Percentiles rank a stretch among this genome's conserved stretches.
These are phyloP conservation scores for Pistacia integerrima DNA, from an alignment of 345 rosid genomes.

Conservation along the genomic window DNA sequence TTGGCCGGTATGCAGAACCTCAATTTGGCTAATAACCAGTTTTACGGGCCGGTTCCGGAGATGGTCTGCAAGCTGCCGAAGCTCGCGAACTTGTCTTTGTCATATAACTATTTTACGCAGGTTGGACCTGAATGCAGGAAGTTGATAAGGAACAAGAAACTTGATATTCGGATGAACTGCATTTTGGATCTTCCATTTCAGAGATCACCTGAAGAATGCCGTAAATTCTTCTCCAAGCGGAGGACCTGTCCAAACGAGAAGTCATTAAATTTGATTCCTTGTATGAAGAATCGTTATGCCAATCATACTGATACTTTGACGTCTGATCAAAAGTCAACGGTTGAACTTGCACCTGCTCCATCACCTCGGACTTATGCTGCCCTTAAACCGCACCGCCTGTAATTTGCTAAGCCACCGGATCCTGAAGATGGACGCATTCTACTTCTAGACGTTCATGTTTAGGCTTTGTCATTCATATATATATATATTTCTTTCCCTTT, in stretches of 20 bases:
- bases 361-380: slow-evolving; percentile 26
- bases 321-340: background rate
- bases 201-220: slow-evolving; percentile 32
- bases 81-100: slow-evolving; percentile 28
- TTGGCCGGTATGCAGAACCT: slow-evolving; percentile 36
- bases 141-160: slow-evolving; percentile 26
- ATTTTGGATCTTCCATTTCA: slow-evolving; percentile 49
- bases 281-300: slow-evolving; percentile 17
- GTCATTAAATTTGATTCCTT: slow-evolving; percentile 34
- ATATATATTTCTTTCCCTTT: too few species aligned
- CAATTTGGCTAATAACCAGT: slow-evolving; percentile 37
- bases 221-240: slow-evolving; percentile 28
- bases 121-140: slow-evolving; percentile 52
- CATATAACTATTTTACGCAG: slow-evolving; percentile 55
- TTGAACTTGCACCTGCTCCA: slow-evolving; percentile 8
- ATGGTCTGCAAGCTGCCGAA: slow-evolving; percentile 46
- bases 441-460: background rate
- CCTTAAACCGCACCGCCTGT: slow-evolving; percentile 24
- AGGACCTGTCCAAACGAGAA: slow-evolving; percentile 20
- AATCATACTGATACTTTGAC: background rate
- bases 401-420: background rate
- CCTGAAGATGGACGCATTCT: background rate
- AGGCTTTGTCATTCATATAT: background rate
- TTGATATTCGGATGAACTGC: slow-evolving; percentile 52
- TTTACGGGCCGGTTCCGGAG: slow-evolving; percentile 52